Percentiles rank a stretch among this genome's conserved stretches.
These are phyloP conservation scores for Phytopythium vexans DNA, from an alignment of 352 stramenopile species.

Conservation along the genomic window DNA sequence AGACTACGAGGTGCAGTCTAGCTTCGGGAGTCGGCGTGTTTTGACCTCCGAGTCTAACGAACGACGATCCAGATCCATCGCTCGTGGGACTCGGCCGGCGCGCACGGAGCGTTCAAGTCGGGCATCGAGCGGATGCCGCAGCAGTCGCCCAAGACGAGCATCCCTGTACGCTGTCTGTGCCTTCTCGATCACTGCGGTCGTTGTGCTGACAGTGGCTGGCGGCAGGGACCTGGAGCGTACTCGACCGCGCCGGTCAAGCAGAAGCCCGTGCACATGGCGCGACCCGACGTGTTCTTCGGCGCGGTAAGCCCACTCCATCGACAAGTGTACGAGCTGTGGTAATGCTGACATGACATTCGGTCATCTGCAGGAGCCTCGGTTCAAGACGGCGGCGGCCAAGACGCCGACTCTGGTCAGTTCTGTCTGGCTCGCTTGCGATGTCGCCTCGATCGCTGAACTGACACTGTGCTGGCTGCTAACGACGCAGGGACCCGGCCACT, in stretches of 20 bases:
- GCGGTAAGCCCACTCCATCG: conserved; percentile 21
- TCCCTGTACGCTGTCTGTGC: conserved; percentile 34
- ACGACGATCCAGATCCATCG: conserved; percentile 33
- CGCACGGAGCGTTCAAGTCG: conserved; percentile 67
- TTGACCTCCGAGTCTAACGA: not conserved
- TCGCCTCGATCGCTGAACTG: not conserved
- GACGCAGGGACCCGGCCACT: conserved; percentile 64
- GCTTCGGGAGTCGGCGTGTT: not conserved
- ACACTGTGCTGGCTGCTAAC: not conserved
- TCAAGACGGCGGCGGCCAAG: conserved; percentile 63
- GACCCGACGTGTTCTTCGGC: conserved; percentile 68
- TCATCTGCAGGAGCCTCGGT: conserved; percentile 52
- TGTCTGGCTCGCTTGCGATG: not conserved
- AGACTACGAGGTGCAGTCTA: conserved; percentile 56
- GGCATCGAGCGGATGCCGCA: conserved; percentile 47
- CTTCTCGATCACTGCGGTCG: not conserved
- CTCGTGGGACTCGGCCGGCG: conserved; percentile 62
- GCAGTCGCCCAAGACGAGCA: conserved; percentile 21
- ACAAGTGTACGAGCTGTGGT: no score
- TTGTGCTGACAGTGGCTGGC: not conserved
- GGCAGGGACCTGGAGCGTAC: conserved; percentile 60
- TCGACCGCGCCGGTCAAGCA: conserved; percentile 33
- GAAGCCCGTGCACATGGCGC: conserved; percentile 60
- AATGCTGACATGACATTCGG: no score
- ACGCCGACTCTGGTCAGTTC: conserved; percentile 41